Conservation (phyloP, 1,139 yeast species). For the Diutina rugosa region DNA sequence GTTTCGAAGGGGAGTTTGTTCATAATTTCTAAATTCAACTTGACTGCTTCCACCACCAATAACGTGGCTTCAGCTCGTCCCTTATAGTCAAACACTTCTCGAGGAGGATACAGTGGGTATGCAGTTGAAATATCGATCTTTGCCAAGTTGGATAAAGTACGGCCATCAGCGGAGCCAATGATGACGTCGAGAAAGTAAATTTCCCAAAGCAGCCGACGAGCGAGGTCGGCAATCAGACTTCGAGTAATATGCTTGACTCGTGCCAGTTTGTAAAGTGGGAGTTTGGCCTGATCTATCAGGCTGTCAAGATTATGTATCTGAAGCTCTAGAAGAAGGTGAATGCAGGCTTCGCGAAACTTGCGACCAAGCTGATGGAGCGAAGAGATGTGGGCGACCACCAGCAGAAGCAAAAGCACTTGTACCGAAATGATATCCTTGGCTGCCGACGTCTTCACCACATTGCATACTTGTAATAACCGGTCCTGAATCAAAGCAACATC, state of each 20-base stretch:
- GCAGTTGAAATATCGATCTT: conserved; percentile 15
- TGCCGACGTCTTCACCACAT: conserved; percentile 13
- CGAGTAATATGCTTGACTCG: conserved; percentile 9
- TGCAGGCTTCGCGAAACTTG: conserved; percentile 23
- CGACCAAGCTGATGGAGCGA: conserved; percentile 31
- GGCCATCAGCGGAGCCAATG: conserved; percentile 41
- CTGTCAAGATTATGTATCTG: conserved; percentile 22
- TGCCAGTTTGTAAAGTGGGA: conserved; percentile 5
- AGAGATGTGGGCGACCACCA: conserved; percentile 32
- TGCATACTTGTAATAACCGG: conserved; percentile 20
- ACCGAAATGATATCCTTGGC: conserved; percentile 24
- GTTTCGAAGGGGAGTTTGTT: conserved; percentile 20
- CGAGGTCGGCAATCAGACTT: conserved; percentile 15
- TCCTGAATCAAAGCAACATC: conserved; percentile 17
- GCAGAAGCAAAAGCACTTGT: conserved; percentile 23
- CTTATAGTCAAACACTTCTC: conserved; percentile 27
- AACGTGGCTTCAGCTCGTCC: conserved; percentile 34
- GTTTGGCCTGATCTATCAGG: not conserved
- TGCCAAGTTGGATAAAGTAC: conserved; percentile 25
- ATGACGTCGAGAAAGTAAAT: conserved; percentile 33
- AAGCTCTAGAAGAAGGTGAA: conserved; percentile 19
- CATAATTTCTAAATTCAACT: conserved; percentile 28
- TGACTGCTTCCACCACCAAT: conserved; percentile 34
- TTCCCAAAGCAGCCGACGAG: conserved; percentile 36
- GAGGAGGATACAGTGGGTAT: conserved; percentile 22